These are phyloP conservation scores for Aspergillus sp. DNA, from an alignment of 2,329 filamentous ascomycete species.

Conservation along the genomic window DNA sequence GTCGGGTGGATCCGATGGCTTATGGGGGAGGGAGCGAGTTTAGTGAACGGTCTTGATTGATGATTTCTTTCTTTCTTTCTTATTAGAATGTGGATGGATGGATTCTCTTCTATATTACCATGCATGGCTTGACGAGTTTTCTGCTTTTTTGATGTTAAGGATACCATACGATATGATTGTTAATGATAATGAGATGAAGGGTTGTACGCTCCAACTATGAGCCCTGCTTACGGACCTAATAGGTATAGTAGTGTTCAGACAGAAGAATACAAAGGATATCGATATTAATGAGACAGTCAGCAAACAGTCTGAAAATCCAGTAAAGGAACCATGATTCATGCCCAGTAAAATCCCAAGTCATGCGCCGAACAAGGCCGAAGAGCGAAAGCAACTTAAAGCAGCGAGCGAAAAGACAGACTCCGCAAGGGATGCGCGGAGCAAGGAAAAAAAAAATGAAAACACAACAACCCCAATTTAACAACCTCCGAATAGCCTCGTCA, in stretches of 20 bases:
- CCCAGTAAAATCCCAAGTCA: slow-evolving; percentile 2
- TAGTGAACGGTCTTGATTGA: not conserved
- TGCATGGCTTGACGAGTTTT: not conserved
- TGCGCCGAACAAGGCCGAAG: not conserved
- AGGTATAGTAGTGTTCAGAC: not conserved
- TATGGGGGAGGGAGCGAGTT: slow-evolving; percentile 36
- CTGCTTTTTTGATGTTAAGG: not conserved
- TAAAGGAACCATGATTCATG: not conserved
- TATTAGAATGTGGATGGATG: not conserved
- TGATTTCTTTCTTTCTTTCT: not conserved
- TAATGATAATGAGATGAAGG: not conserved
- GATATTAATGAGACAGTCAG: not conserved
- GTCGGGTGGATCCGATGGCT: slow-evolving; percentile 44
- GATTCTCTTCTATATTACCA: too few species aligned
- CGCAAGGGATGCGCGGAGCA: not conserved
- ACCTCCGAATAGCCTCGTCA: too few species aligned
- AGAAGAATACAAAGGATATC: not conserved
- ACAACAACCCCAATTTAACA: not conserved
- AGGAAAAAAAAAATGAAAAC: not conserved
- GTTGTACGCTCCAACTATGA: not conserved
- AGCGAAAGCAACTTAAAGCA: not conserved
- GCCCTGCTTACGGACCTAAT: not conserved
- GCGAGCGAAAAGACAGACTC: not conserved
- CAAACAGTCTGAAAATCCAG: not conserved
- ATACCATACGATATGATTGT: slow-evolving; percentile 1